phyloP scores from a whole-genome alignment of 2,329 filamentous ascomycete species.

The Talaromyces piceae region DNA sequence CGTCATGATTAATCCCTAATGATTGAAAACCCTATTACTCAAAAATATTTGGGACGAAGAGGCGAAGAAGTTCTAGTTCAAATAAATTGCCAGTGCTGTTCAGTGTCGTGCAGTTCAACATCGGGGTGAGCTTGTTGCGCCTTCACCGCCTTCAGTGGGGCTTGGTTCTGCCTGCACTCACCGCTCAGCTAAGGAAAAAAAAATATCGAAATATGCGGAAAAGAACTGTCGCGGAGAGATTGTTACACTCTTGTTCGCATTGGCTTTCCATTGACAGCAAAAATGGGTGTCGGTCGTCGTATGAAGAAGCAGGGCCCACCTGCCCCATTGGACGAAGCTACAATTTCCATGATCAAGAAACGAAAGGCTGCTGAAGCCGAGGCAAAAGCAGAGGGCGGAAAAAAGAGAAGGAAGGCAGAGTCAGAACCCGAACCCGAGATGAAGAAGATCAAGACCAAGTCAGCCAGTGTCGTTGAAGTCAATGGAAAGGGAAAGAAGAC shows the following conservation, averaged over 20 bases:
- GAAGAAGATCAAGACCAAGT: constrained; percentile 28
- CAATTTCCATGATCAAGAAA: constrained; percentile 60
- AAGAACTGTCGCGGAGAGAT: not conserved
- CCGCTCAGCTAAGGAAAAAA: constrained; percentile 11
- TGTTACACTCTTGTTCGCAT: not conserved
- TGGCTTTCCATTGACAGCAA: constrained; percentile 20
- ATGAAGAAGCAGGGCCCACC: constrained; percentile 88
- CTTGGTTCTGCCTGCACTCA: constrained; percentile 4
- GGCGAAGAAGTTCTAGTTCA: too few species aligned
- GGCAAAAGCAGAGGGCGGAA: constrained; percentile 44
- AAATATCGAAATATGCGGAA: constrained; percentile 2
- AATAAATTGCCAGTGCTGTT: not conserved
- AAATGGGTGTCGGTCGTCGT: constrained; percentile 81
- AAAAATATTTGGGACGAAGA: too few species aligned
- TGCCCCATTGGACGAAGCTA: constrained; percentile 66
- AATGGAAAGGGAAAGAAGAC: constrained; percentile 29
- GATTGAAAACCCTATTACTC: too few species aligned
- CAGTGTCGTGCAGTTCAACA: not conserved
- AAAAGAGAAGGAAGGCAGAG: constrained; percentile 56
- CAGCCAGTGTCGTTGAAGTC: constrained; percentile 25
- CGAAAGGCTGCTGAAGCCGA: constrained; percentile 70
- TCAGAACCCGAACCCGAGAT: constrained; percentile 20
- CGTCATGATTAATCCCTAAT: constrained; percentile 49
- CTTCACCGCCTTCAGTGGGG: constrained; percentile 8
- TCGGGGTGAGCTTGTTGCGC: constrained; percentile 1